Evolutionary conservation across 345 rosid species (phyloP), one percentile per base, ranked within the genome.

Genomic region (Arabidopsis suecica): DNA sequence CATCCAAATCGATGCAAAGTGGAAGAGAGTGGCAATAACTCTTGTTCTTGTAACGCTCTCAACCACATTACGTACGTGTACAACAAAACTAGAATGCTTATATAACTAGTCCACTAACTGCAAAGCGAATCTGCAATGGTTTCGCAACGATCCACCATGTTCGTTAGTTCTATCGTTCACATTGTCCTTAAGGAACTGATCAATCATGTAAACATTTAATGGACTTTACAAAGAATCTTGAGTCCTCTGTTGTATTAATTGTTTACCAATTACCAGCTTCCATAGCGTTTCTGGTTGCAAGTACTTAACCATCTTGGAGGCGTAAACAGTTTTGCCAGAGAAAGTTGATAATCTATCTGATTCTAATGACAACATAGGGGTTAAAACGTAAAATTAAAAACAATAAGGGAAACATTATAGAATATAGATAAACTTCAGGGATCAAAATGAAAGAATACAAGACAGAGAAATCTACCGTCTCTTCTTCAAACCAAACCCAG

Each of bases 401-500:
- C 3, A 38, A 37, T 0, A 16, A 34, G 5, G 0, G 73, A 49
- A 20, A 2, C 50, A 6, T 6, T 50, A 41, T 41, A 48, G 1
- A 50, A 60, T 40, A 10, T 20, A 22, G 25, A 53, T 16, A 53
- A 69, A 61, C 32, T 16, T n/a, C 3, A 62, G 51, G 75, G 65
- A 69, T 7, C 22, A 6, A 76, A 62, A 44, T 6, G 51, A 53
- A 61, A 75, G 6, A 42, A 3, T 6, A 11, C 77, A 12, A 45
- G 32, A 68, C 69, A 18, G 5, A 75, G 41, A 34, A 76, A 42
- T 61, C 48, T 51, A 61, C 65, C 65, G 50, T 68, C 57, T 60
- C 56, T 22, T 36, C 37, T 28, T 28, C 18, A 44, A 69, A 61
- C 66, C 72, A 40, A 71, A 71, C 76, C 61, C 75, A 58, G 68